Conservation (phyloP, 106 monocot genomes). For the Narthecium ossifragum region DNA sequence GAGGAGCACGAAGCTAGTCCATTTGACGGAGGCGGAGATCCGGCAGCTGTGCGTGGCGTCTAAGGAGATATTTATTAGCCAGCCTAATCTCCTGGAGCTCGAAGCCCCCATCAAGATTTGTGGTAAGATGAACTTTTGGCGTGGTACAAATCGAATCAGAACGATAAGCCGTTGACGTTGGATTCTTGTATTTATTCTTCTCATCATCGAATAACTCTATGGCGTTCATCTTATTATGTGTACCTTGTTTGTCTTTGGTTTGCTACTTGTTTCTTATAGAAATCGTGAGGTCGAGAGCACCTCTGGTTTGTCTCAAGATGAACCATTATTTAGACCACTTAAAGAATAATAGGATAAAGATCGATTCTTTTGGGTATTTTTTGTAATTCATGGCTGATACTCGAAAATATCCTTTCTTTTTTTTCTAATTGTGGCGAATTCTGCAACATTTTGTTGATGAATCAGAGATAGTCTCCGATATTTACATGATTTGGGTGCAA, state of each 20-base stretch:
- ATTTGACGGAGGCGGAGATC: constrained; percentile 38
- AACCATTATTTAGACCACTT: no score
- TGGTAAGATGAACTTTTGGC: background rate
- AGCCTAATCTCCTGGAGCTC: constrained; percentile 42
- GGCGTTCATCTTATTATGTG: no score
- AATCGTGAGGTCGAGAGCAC: background rate
- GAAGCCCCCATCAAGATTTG: constrained; percentile 42
- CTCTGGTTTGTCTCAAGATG: no score
- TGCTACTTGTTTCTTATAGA: background rate
- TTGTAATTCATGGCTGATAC: no score
- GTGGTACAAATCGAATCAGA: background rate
- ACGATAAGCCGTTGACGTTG: background rate
- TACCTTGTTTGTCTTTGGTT: background rate
- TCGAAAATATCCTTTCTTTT: no score
- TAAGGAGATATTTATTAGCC: constrained; percentile 32
- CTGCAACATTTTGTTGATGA: no score
- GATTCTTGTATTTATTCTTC: background rate
- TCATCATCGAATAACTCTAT: background rate
- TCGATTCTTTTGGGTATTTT: no score
- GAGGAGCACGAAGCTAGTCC: constrained; percentile 20
- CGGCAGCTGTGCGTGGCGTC: constrained; percentile 29
- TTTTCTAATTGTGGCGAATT: no score
- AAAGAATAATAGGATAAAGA: no score
- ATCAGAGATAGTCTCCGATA: no score
- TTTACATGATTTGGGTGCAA: no score